Evolutionary conservation across 2,329 filamentous ascomycete species (phyloP), one percentile per base, ranked within the genome.

Genomic region (Scorias spongiosa): DNA sequence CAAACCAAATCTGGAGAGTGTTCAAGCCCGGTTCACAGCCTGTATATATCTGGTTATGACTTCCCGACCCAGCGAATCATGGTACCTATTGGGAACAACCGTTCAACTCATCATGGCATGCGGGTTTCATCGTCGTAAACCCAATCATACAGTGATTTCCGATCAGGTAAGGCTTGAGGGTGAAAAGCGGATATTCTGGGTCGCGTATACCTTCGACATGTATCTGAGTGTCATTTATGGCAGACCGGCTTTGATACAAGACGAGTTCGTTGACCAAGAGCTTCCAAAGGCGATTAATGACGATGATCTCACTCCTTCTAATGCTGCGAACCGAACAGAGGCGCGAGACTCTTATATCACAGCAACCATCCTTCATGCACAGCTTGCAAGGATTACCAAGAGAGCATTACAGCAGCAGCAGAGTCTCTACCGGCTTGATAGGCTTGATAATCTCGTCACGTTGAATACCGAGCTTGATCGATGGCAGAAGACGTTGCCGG

Each of bases 401-500:
- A 51, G 48, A 42, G 57, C 57, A 10, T 49, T 52, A 10, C 51
- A 51, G n/a, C 55, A 59, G 41, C 57, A 59, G 32, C 51, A 53
- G 38, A 17, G 18, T 20, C 38, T 40, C 14, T 12, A 28, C 17
- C 38, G 20, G 11, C 11, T 18, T 5, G 11, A 20, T 5, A 36
- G 32, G 15, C 32, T 36, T 12, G 38, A 40, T 3, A 66, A 65
- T 44, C 64, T 70, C 45, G 66, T 62, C 5, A 48, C 54, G 4
- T 18, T 40, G 6, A 40, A 17, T 28, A 40, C 38, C 10, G 38
- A 40, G 14, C 14, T 40, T 18, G 38, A 40, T 11, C 38, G 18
- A 5, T 74, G 71, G 71, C 63, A 67, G n/a, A 52, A 57, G 12
- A 63, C 63, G 1, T 59, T 74, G 10, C 62, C 66, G 0, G 58